These are phyloP conservation scores for Chaetomiaceae sp. DNA, from an alignment of 2,329 filamentous ascomycete genomes.

Conservation along the genomic window DNA sequence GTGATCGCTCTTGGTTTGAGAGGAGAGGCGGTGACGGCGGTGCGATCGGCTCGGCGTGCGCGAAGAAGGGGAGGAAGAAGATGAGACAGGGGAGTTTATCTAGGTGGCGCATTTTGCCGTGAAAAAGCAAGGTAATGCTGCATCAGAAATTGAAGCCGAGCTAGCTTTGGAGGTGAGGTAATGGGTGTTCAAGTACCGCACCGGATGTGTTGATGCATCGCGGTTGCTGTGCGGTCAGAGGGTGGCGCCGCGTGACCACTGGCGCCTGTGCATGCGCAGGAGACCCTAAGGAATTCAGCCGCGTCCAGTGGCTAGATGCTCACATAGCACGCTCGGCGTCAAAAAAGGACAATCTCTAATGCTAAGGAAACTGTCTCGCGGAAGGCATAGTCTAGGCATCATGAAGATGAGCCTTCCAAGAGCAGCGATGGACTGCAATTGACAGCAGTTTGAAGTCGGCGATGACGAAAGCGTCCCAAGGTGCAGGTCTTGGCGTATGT, in stretches of 20 bases:
- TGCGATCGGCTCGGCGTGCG: background rate
- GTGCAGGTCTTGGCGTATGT: background rate
- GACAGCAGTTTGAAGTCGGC: background rate
- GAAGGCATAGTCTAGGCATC: no score
- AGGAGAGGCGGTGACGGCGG: background rate
- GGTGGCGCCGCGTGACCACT: slow-evolving; percentile 12
- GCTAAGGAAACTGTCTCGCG: no score
- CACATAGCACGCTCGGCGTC: no score
- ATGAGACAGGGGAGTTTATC: background rate
- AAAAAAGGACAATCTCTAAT: no score
- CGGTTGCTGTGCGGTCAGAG: background rate
- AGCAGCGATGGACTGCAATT: background rate
- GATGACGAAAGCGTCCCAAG: slow-evolving; percentile 2
- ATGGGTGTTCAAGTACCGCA: background rate
- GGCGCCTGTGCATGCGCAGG: no score
- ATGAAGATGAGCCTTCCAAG: no score
- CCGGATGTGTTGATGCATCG: background rate
- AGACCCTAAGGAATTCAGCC: no score
- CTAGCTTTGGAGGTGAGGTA: background rate
- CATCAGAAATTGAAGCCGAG: background rate
- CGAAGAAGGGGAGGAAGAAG: background rate
- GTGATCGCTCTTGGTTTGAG: background rate
- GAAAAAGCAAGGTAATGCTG: background rate
- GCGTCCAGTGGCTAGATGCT: no score
- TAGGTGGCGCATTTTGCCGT: slow-evolving; percentile 1